Conservation (phyloP, 2,329 filamentous ascomycete genomes). For the Claviceps humidiphila region DNA sequence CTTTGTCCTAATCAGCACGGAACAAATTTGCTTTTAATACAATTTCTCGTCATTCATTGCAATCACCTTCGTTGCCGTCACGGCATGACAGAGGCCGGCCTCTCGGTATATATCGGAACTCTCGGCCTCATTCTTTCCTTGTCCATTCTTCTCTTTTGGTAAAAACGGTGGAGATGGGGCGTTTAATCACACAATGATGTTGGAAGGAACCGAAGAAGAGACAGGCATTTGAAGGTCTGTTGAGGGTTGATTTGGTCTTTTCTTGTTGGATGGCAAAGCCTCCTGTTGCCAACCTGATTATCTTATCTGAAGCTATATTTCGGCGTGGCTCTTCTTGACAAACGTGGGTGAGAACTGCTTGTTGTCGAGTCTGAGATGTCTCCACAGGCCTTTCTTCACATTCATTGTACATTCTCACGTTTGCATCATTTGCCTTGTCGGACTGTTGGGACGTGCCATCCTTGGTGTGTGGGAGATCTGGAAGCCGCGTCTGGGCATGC, state of each 20-base stretch:
- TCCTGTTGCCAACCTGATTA: too few species aligned
- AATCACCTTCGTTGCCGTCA: constrained; percentile 16
- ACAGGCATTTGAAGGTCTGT: too few species aligned
- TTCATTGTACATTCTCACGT: constrained; percentile 2
- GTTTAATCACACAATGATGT: background rate
- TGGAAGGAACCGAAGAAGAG: background rate
- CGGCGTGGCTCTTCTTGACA: background rate
- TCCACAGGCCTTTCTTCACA: background rate
- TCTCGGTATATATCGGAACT: constrained; percentile 1
- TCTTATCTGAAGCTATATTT: background rate
- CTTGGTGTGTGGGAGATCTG: background rate
- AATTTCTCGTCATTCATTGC: constrained; percentile 27
- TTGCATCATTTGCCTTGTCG: background rate
- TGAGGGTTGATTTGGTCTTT: background rate
- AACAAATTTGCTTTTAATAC: constrained; percentile 16
- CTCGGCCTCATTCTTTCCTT: background rate
- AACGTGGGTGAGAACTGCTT: background rate
- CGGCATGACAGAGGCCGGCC: constrained; percentile 13
- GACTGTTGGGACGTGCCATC: background rate
- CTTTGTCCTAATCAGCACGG: background rate
- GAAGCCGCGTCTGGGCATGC: background rate
- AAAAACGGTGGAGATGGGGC: background rate
- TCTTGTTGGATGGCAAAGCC: background rate
- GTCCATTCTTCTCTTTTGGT: background rate
- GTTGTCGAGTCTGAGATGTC: background rate